Percentiles rank a stretch among this genome's conserved stretches.
Evolutionary conservation across 1,284 basidiomycete genomes (phyloP).

Genomic region (Kalmanozyma brasiliensis): DNA sequence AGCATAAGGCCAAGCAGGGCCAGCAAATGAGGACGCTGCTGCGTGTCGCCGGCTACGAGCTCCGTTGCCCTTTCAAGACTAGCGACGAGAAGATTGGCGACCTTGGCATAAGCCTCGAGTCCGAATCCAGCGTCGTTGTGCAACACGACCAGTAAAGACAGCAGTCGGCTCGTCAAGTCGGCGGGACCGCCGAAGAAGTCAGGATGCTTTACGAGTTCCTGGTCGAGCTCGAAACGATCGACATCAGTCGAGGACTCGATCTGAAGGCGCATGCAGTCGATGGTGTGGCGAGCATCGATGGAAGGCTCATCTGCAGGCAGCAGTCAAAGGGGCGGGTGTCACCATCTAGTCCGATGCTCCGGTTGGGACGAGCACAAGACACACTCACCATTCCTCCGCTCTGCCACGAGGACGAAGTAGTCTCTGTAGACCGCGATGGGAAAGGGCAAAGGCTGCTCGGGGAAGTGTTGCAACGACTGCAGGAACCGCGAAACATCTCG

Average conservation of each 20-base stretch:
- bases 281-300: constrained; percentile 26
- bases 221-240: constrained; percentile 10
- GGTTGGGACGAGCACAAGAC: too few species aligned
- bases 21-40: neutral
- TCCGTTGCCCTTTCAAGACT: constrained; percentile 10
- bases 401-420: constrained; percentile 27
- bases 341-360: neutral
- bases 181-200: constrained; percentile 9
- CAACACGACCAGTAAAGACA: neutral
- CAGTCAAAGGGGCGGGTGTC: neutral
- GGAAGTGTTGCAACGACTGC: constrained; percentile 17
- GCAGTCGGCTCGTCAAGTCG: constrained; percentile 8
- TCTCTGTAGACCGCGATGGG: constrained; percentile 12
- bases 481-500: constrained; percentile 17
- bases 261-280: constrained; percentile 20
- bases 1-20: constrained; percentile 18
- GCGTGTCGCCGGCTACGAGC: neutral
- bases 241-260: constrained; percentile 8
- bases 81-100: constrained; percentile 4
- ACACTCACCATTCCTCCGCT: constrained; percentile 20
- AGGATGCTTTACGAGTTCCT: neutral
- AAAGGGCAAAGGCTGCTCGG: constrained; percentile 12
- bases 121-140: neutral
- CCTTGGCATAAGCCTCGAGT: neutral
- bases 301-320: constrained; percentile 3